These are phyloP conservation scores for Monosporascus sp. DNA, from an alignment of 2,329 filamentous ascomycete species.

Conservation along the genomic window DNA sequence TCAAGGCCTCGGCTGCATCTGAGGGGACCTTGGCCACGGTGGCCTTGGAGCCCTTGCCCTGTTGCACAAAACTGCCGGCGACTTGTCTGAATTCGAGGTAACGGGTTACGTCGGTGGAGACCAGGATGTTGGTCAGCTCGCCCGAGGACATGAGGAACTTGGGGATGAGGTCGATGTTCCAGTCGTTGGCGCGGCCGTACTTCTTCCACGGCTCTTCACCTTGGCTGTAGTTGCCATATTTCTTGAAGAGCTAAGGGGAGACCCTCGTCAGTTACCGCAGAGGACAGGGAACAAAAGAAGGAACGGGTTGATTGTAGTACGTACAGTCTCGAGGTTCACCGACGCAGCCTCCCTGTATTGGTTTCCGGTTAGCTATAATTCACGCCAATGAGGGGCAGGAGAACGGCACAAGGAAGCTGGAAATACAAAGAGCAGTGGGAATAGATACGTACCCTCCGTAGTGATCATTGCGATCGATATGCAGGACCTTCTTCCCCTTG, in stretches of 20 bases:
- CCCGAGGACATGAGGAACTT: constrained; percentile 99
- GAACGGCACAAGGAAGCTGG: constrained; percentile 17
- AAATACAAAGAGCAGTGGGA: constrained; percentile 7
- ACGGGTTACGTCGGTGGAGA: constrained; percentile 86
- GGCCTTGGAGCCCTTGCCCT: constrained; percentile 73
- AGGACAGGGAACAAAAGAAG: constrained; percentile 4
- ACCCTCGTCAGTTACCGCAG: constrained; percentile 6
- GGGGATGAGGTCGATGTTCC: constrained; percentile 98
- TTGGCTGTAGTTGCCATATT: constrained; percentile 75
- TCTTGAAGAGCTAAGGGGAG: constrained; percentile 69
- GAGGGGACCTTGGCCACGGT: constrained; percentile 97
- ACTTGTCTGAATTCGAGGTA: constrained; percentile 94
- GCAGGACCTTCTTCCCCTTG: constrained; percentile 97
- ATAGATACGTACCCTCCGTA: constrained; percentile 77
- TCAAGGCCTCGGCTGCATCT: constrained; percentile 82
- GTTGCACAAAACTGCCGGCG: constrained; percentile 93
- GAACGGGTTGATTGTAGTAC: constrained; percentile 19
- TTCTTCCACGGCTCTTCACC: constrained; percentile 96
- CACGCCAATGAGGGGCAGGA: constrained; percentile 14
- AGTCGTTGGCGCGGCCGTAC: constrained; percentile 93
- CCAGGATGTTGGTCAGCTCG: constrained; percentile 96
- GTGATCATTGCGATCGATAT: constrained; percentile 98
- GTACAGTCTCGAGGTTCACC: constrained; percentile 89
- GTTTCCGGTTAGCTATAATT: constrained; percentile 1
- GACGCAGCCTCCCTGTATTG: constrained; percentile 78